A percentile compares a stretch with the other conserved stretches of the same genome.
Conservation (phyloP, 108 stramenopile species). For the Cyclotella baltica region DNA sequence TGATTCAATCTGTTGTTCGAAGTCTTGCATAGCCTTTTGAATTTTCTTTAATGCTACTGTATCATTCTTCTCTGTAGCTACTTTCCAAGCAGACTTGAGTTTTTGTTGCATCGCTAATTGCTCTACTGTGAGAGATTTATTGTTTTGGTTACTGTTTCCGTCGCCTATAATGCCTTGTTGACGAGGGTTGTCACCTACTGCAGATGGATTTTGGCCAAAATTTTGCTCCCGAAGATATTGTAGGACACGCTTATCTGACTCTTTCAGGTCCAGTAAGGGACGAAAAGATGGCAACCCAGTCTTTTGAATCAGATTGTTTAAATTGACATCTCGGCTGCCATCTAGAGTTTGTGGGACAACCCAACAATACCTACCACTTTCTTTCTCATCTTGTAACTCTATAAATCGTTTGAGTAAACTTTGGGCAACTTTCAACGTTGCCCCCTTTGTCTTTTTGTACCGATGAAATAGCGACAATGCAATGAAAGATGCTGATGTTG, state of each 20-base stretch:
- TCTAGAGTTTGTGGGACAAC: not conserved
- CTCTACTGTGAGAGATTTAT: slow-evolving; percentile 41
- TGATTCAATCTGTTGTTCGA: slow-evolving; percentile 30
- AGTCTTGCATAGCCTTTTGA: slow-evolving; percentile 50
- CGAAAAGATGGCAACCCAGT: slow-evolving; percentile 33
- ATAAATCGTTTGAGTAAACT: slow-evolving; percentile 18
- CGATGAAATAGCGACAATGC: slow-evolving; percentile 42
- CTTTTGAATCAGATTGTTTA: slow-evolving; percentile 27
- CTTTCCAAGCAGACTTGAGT: slow-evolving; percentile 50
- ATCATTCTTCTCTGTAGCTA: slow-evolving; percentile 42
- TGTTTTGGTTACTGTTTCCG: slow-evolving; percentile 3
- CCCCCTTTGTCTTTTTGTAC: slow-evolving; percentile 21
- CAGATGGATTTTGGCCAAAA: slow-evolving; percentile 12
- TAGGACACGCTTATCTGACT: slow-evolving; percentile 34
- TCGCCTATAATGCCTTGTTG: not conserved
- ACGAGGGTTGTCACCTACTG: not conserved
- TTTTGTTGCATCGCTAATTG: slow-evolving; percentile 41
- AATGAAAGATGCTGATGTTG: slow-evolving; percentile 46
- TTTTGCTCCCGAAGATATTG: slow-evolving; percentile 11
- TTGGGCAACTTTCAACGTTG: slow-evolving; percentile 27
- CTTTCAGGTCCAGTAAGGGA: slow-evolving; percentile 28
- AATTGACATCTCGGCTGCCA: not conserved
- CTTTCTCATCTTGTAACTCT: slow-evolving; percentile 27
- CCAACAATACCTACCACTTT: slow-evolving; percentile 41
- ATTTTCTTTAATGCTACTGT: slow-evolving; percentile 45